Evolutionary conservation across 2,329 filamentous ascomycete genomes (phyloP).

Genomic region (Cercospora zeae-maydis): DNA sequence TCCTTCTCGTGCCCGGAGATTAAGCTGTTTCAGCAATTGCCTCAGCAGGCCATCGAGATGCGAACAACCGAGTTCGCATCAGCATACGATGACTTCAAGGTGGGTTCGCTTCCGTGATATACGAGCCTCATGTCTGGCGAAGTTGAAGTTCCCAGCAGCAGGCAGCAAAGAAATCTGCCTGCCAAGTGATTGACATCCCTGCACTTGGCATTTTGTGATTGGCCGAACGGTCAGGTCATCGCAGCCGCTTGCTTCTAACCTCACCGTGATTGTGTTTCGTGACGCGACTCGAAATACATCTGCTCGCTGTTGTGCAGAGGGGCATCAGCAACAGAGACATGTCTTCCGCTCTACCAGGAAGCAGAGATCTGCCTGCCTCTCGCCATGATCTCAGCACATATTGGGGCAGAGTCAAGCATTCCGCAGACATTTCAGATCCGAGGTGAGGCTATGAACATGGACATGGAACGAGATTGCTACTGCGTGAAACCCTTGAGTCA

Average conservation of each 20-base stretch:
- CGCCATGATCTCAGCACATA: constrained; percentile 92
- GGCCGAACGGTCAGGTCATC: neutral
- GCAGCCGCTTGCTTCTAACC: neutral
- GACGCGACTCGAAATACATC: neutral
- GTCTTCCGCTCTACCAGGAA: constrained; percentile 61
- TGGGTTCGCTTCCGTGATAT: too few species aligned
- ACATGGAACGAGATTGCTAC: constrained; percentile 12
- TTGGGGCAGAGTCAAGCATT: constrained; percentile 89
- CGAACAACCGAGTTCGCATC: neutral
- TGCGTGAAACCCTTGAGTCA: constrained; percentile 29
- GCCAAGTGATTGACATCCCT: neutral
- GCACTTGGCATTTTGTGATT: neutral
- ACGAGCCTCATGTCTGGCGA: neutral
- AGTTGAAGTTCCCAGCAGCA: neutral
- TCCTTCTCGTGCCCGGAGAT: too few species aligned
- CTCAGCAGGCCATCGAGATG: neutral
- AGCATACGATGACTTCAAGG: too few species aligned
- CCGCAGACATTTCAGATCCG: constrained; percentile 85
- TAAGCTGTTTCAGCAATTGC: neutral
- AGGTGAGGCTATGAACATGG: constrained; percentile 61
- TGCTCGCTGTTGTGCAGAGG: neutral
- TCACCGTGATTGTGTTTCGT: constrained; percentile 6
- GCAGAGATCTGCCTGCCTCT: constrained; percentile 81
- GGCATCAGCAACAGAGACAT: constrained; percentile 38
- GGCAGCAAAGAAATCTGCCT: constrained; percentile 1